A percentile compares a stretch with the other conserved stretches of the same genome.
These are phyloP conservation scores for Colletotrichum aenigma DNA, from an alignment of 2,329 filamentous ascomycete genomes.

Conservation along the genomic window DNA sequence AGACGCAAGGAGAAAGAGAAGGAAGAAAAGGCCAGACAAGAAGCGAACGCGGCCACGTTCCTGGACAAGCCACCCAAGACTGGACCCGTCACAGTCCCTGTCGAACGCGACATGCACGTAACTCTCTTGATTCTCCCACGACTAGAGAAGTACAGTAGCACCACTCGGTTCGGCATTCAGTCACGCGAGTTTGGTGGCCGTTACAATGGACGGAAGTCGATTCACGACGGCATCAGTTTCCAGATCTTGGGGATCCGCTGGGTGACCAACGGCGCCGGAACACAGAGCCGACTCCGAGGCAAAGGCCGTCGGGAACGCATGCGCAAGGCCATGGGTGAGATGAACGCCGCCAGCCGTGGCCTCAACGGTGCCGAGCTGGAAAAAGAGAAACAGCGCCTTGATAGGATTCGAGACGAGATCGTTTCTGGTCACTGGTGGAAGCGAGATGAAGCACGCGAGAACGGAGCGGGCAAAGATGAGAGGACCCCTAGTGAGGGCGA, in stretches of 20 bases:
- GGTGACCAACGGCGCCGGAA: slow-evolving; percentile 76
- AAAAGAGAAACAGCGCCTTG: slow-evolving; percentile 17
- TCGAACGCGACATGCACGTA: slow-evolving; percentile 82
- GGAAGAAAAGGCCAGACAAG: slow-evolving; percentile 36
- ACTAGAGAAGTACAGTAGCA: slow-evolving; percentile 76
- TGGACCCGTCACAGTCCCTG: slow-evolving; percentile 67
- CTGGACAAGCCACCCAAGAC: slow-evolving; percentile 59
- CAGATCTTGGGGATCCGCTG: slow-evolving; percentile 83
- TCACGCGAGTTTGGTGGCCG: slow-evolving; percentile 78
- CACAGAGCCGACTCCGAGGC: slow-evolving; percentile 59
- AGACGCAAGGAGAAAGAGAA: slow-evolving; percentile 33
- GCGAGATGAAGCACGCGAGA: slow-evolving; percentile 27
- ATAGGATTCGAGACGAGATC: slow-evolving; percentile 32
- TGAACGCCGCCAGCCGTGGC: slow-evolving; percentile 38
- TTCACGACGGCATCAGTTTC: slow-evolving; percentile 89
- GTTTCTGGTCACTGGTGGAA: slow-evolving; percentile 36
- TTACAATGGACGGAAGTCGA: slow-evolving; percentile 41
- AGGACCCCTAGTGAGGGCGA: slow-evolving; percentile 40
- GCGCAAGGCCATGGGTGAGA: slow-evolving; percentile 58
- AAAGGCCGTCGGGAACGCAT: slow-evolving; percentile 62
- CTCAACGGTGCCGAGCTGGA: slow-evolving; percentile 17
- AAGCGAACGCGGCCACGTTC: slow-evolving; percentile 42
- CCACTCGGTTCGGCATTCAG: slow-evolving; percentile 79
- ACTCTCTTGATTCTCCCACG: slow-evolving; percentile 83
- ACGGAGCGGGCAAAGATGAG: slow-evolving; percentile 29